Evolutionary conservation across 1,284 basidiomycete species (phyloP).

Genomic region (Stereum hirsutum): DNA sequence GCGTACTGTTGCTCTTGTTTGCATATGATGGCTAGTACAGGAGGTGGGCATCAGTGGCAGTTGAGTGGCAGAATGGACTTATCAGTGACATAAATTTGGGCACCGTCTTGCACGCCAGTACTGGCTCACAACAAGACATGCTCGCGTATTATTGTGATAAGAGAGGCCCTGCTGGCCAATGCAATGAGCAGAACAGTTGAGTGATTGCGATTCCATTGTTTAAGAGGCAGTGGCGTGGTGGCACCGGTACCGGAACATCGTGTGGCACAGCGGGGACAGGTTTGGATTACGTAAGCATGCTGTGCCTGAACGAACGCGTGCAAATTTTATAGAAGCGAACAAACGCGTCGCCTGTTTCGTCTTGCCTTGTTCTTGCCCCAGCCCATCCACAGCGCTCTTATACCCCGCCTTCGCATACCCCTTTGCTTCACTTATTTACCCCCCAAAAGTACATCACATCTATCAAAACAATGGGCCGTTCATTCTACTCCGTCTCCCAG

Average conservation of each 20-base stretch:
- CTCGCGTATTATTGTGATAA: not conserved
- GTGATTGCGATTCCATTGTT: too few species aligned
- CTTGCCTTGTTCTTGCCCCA: not conserved
- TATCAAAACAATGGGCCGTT: constrained; percentile 46
- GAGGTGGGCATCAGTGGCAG: too few species aligned
- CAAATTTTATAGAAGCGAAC: not conserved
- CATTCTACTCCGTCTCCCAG: constrained; percentile 48
- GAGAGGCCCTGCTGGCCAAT: too few species aligned
- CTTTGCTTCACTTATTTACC: constrained; percentile 3
- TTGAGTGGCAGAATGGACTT: too few species aligned
- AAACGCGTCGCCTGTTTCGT: not conserved
- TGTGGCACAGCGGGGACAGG: too few species aligned
- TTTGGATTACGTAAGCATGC: not conserved
- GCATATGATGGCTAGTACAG: too few species aligned
- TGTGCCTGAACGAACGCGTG: not conserved
- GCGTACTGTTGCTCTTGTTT: not conserved
- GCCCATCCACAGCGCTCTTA: constrained; percentile 5
- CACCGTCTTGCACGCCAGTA: not conserved
- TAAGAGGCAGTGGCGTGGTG: too few species aligned
- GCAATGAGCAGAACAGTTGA: too few species aligned
- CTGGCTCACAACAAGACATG: not conserved
- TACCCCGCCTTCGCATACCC: constrained; percentile 7
- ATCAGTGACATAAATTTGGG: not conserved
- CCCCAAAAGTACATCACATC: constrained; percentile 4
- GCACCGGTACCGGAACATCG: too few species aligned